A percentile compares a stretch with the other conserved stretches of the same genome.
Evolutionary conservation across 1,139 yeast species (phyloP).

Genomic region (Pichiaceae sp.): DNA sequence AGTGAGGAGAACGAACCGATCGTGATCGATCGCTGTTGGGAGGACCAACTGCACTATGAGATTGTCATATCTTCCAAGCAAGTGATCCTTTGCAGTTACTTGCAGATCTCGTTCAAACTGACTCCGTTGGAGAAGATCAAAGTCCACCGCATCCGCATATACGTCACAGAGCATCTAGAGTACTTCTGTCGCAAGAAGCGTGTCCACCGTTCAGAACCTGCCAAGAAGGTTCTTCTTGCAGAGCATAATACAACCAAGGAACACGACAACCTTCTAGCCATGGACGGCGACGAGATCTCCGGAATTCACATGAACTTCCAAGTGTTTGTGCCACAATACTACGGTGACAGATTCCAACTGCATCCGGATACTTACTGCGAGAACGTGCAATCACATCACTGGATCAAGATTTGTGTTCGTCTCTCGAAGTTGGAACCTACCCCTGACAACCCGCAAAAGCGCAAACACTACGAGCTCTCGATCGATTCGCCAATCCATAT

Average conservation of each 20-base stretch:
- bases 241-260: conserved; percentile 70
- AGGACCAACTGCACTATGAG: conserved; percentile 81
- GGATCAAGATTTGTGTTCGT: conserved; percentile 83
- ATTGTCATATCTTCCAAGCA: conserved; percentile 85
- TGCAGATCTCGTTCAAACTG: conserved; percentile 78
- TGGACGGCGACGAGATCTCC: conserved; percentile 33
- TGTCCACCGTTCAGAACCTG: conserved; percentile 88
- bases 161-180: conserved; percentile 81
- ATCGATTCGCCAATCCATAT: conserved; percentile 88
- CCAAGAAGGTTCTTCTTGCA: conserved; percentile 65
- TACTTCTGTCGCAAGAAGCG: conserved; percentile 79
- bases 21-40: conserved; percentile 88
- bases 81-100: conserved; percentile 69
- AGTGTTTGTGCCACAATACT: conserved; percentile 62
- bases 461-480: conserved; percentile 86
- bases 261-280: conserved; percentile 24
- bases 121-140: conserved; percentile 84
- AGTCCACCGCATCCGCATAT: conserved; percentile 77
- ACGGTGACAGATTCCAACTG: conserved; percentile 41
- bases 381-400: conserved; percentile 80
- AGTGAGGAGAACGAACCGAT: conserved; percentile 91
- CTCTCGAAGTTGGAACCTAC: conserved; percentile 51
- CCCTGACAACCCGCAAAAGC: conserved; percentile 44
- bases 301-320: conserved; percentile 74
- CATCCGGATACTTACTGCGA: conserved; percentile 80